These are phyloP conservation scores for Cystofilobasidium bisporidii DNA, from an alignment of 768 basidiomycete species.

Conservation along the genomic window DNA sequence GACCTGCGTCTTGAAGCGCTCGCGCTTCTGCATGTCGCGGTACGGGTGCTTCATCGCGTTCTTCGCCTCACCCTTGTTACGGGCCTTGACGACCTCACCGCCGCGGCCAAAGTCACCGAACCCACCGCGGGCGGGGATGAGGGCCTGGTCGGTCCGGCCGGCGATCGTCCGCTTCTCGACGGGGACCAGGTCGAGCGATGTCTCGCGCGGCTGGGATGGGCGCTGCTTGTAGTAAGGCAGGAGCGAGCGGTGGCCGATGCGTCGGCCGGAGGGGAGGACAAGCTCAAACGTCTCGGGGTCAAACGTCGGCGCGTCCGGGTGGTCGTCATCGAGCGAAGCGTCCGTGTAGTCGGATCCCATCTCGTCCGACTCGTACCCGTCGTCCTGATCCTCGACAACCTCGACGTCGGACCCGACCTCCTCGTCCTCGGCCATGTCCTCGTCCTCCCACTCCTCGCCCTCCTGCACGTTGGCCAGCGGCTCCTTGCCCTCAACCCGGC, in stretches of 20 bases:
- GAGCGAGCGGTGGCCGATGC: slow-evolving; percentile 85
- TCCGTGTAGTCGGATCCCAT: slow-evolving; percentile 24
- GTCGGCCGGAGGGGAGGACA: slow-evolving; percentile 80
- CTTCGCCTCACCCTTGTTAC: slow-evolving; percentile 88
- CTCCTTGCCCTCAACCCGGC: slow-evolving; percentile 8
- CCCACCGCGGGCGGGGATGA: slow-evolving; percentile 75
- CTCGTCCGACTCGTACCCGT: slow-evolving; percentile 22
- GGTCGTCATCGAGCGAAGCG: slow-evolving; percentile 33
- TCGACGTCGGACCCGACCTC: slow-evolving; percentile 26
- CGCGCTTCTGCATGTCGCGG: slow-evolving; percentile 64
- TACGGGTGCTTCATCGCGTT: slow-evolving; percentile 83
- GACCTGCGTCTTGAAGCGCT: slow-evolving; percentile 76
- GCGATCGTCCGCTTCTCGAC: slow-evolving; percentile 26
- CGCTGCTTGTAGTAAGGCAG: slow-evolving; percentile 73
- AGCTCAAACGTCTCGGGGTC: slow-evolving; percentile 59
- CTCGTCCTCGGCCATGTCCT: slow-evolving; percentile 29
- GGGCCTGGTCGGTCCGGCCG: slow-evolving; percentile 60
- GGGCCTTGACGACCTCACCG: slow-evolving; percentile 72
- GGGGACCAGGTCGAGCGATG: slow-evolving; percentile 37
- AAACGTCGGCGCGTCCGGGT: slow-evolving; percentile 41
- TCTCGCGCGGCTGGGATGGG: slow-evolving; percentile 29
- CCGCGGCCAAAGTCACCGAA: slow-evolving; percentile 78
- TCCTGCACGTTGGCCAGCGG: slow-evolving; percentile 14
- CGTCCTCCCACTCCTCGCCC: slow-evolving; percentile 38
- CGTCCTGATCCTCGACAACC: slow-evolving; percentile 30